phyloP scores from a whole-genome alignment of 116 monocot species.

The Phalaenopsis hybrid region DNA sequence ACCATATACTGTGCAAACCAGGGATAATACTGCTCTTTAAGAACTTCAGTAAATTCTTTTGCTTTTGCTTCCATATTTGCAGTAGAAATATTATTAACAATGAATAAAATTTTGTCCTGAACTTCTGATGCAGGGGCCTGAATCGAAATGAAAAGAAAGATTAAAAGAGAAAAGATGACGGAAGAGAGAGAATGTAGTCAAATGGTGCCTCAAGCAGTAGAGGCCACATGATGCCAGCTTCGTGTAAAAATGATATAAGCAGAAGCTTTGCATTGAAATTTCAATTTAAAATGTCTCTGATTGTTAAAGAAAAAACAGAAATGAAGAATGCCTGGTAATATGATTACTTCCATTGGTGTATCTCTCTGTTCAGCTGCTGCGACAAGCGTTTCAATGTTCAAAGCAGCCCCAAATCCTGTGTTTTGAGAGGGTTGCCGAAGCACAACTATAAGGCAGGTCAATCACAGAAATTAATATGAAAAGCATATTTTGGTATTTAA shows the following conservation, averaged over 20 bases:
- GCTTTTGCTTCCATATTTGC: constrained; percentile 79
- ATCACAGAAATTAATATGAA: constrained; percentile 1
- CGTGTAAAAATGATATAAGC: not conserved
- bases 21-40: constrained; percentile 73
- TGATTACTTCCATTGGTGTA: constrained; percentile 71
- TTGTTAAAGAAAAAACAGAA: constrained; percentile 7
- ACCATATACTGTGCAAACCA: constrained; percentile 99
- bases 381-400: constrained; percentile 95
- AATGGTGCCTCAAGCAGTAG: no score
- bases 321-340: constrained; percentile 1
- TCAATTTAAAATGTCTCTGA: not conserved
- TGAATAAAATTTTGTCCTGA: constrained; percentile 89
- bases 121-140: constrained; percentile 77
- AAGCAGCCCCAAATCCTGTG: constrained; percentile 84
- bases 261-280: not conserved
- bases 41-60: constrained; percentile 79
- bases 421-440: constrained; percentile 60
- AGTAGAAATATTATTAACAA: constrained; percentile 87
- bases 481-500: no score
- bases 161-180: not conserved
- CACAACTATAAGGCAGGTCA: constrained; percentile 32
- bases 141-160: constrained; percentile 6
- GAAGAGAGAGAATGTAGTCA: not conserved
- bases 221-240: not conserved
- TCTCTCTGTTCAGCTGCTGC: constrained; percentile 94